A percentile compares a stretch with the other conserved stretches of the same genome.
Evolutionary conservation across 306 rosid species (phyloP).

Genomic region (Casuarina glauca): DNA sequence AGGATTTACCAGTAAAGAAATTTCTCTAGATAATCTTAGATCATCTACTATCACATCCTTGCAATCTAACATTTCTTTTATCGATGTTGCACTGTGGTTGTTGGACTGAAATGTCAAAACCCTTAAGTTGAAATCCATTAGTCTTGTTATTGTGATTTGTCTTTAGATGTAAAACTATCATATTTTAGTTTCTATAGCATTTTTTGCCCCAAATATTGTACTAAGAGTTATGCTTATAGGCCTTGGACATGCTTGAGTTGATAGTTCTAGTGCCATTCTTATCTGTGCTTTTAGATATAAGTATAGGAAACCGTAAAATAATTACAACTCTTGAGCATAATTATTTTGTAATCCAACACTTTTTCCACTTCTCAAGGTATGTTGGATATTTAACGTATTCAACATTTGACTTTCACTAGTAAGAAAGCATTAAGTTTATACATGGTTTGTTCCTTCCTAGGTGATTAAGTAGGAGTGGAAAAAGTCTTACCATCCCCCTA

Average conservation of each 20-base stretch:
- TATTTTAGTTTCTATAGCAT: not conserved
- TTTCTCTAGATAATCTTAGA: not conserved
- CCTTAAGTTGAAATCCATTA: not conserved
- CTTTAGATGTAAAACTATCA: not conserved
- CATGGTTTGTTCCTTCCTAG: not conserved
- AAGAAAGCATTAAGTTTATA: not conserved
- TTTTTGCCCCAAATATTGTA: not conserved
- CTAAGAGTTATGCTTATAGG: too few species aligned
- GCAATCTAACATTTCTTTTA: not conserved
- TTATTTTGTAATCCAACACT: not conserved
- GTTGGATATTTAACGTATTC: conserved; percentile 14
- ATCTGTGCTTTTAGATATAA: not conserved
- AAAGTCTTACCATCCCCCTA: not conserved
- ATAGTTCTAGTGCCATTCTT: not conserved
- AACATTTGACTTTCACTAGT: not conserved
- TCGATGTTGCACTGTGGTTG: not conserved
- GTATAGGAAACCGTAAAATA: conserved; percentile 29
- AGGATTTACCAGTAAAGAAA: not conserved
- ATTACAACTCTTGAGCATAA: conserved; percentile 75
- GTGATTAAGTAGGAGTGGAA: not conserved
- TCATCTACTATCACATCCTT: not conserved
- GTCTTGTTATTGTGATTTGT: not conserved
- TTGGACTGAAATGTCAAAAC: not conserved
- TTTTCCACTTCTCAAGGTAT: conserved; percentile 45
- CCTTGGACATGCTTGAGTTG: too few species aligned